These are phyloP conservation scores for Breviolum minutum DNA, from an alignment of 73 alveolate species.

Conservation along the genomic window DNA sequence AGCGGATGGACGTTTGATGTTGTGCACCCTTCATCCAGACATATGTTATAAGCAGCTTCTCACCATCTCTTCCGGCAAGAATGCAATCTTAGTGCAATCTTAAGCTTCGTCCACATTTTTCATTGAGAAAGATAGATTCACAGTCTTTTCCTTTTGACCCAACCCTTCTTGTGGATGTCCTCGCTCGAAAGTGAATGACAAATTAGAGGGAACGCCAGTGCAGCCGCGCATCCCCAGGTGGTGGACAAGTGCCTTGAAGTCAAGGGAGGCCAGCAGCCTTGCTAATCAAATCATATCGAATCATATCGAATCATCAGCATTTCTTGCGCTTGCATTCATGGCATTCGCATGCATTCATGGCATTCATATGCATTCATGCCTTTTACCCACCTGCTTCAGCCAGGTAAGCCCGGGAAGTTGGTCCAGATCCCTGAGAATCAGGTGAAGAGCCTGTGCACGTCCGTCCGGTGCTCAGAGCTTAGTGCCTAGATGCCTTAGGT, in stretches of 20 bases:
- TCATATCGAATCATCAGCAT: too few relatives aligned
- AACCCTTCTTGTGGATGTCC: too few relatives aligned
- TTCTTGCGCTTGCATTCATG: too few relatives aligned
- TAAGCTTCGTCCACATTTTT: too few relatives aligned
- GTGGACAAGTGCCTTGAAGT: slow-evolving; percentile 90
- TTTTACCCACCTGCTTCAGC: neutral
- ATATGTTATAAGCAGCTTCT: too few relatives aligned
- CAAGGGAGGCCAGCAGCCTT: slow-evolving; percentile 37
- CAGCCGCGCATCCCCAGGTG: slow-evolving; percentile 3
- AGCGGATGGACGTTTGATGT: too few relatives aligned
- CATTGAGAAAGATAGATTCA: too few relatives aligned
- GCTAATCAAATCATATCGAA: too few relatives aligned
- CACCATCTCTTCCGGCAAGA: too few relatives aligned
- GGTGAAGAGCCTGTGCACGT: slow-evolving; percentile 79
- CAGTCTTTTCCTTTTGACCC: too few relatives aligned
- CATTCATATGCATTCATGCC: neutral
- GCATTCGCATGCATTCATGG: neutral
- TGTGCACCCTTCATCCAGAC: too few relatives aligned
- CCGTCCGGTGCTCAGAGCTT: slow-evolving; percentile 14
- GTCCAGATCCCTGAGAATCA: slow-evolving; percentile 83
- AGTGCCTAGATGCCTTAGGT: neutral
- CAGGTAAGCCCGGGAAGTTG: slow-evolving; percentile 92
- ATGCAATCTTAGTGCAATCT: too few relatives aligned
- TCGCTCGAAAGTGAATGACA: neutral
- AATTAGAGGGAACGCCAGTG: neutral